These are phyloP conservation scores for Exophiala sp. DNA, from an alignment of 2,329 filamentous ascomycete species.

Conservation along the genomic window DNA sequence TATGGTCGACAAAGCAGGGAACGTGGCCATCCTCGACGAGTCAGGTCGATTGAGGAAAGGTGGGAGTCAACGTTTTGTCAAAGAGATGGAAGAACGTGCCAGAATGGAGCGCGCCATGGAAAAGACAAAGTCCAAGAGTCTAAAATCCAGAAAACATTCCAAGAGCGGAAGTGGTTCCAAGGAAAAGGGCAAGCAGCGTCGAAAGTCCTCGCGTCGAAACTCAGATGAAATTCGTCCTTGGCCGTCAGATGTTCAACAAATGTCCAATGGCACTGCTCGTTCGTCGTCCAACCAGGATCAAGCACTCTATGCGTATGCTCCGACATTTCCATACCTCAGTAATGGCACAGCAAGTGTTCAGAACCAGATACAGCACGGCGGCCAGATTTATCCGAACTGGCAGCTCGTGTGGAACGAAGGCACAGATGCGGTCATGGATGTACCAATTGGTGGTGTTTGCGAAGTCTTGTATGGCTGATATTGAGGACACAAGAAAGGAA, in stretches of 20 bases:
- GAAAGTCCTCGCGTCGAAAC: conserved; percentile 8
- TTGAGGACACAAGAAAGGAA: not conserved
- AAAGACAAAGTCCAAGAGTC: conserved; percentile 37
- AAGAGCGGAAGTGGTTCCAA: conserved; percentile 33
- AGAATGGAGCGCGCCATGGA: conserved; percentile 36
- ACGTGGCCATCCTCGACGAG: conserved; percentile 76
- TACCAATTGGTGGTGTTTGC: conserved; percentile 90
- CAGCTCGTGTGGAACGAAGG: conserved; percentile 81
- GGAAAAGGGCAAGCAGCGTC: conserved; percentile 11
- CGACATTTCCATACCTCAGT: conserved; percentile 8
- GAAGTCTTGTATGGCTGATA: conserved; percentile 77
- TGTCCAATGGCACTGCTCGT: conserved; percentile 3
- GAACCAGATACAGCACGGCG: not conserved
- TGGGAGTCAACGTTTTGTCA: conserved; percentile 36
- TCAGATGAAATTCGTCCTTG: not conserved
- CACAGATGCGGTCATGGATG: conserved; percentile 96
- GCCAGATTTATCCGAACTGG: conserved; percentile 59
- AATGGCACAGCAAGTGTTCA: not conserved
- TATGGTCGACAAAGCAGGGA: conserved; percentile 84
- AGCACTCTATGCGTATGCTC: not conserved
- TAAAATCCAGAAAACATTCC: conserved; percentile 17
- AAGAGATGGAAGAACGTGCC: conserved; percentile 15
- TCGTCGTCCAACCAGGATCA: not conserved
- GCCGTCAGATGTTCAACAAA: not conserved
- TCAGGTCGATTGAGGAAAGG: conserved; percentile 57